Evolutionary conservation across 805 yeast genomes (phyloP), one percentile per base, ranked within the genome.

Genomic region (Ogataea polymorpha): DNA sequence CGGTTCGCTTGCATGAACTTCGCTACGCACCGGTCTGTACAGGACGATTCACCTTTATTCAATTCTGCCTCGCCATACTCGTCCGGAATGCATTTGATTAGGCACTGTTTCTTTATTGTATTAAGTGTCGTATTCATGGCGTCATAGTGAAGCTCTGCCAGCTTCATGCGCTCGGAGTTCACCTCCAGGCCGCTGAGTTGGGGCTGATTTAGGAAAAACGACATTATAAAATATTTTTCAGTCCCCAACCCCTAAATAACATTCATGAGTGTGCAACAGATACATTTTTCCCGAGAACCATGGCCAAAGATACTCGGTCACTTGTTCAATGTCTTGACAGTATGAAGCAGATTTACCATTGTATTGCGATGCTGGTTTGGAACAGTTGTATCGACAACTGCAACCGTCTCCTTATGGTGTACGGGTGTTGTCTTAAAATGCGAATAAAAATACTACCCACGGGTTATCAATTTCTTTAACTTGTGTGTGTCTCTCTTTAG

Each of bases 61-160:
- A 90, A 67, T 18, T 91, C 97, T 8, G 77, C 72, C 54, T 91
- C 98, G 12, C 87, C 86, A 63, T 85, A 90, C 49, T 82, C 86
- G n/a, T 71, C 77, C n/a, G 84, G 82, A 29, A 93, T 74, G 63
- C 99, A 93, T 62, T 93, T 93, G 43, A 62, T 54, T 15, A 74
- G 70, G 61, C 98, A 91, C 3, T 74, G 71, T 25, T 67, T 62
- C 25, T 85, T 67, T 49, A 90, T 71, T 31, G 75, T 70, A 26
- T 50, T 44, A 20, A 59, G 46, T 0, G 84, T 76, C 3, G 70
- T 56, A 33, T 71, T 63, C 74, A 80, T 76, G 2, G 88, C 88
- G 14, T 74, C 75, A 54, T 70, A 83, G 55, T 86, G 95, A 35
- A 82, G 70, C 48, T 71, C 77, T 1, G 93, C 91, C 13, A 80